Evolutionary conservation across 1,139 yeast species (phyloP).

Genomic region (Martiniozyma asiatica): DNA sequence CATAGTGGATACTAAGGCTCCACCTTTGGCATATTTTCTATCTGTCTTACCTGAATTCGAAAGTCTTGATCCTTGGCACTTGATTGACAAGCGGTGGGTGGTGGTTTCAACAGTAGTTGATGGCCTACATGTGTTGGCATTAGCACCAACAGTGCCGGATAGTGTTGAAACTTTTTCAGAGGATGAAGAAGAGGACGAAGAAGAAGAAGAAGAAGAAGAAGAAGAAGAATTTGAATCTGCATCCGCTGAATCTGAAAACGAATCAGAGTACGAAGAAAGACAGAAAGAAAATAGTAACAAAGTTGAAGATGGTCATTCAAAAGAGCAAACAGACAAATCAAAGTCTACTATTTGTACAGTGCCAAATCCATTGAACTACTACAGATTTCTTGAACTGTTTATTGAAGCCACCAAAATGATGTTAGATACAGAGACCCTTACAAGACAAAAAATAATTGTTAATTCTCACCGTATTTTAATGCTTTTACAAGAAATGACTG

Average conservation of each 20-base stretch:
- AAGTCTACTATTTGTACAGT: constrained; percentile 13
- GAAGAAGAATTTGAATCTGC: constrained; percentile 5
- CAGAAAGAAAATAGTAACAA: too few species aligned
- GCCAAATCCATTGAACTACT: constrained; percentile 39
- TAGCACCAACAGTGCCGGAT: constrained; percentile 13
- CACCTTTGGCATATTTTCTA: constrained; percentile 28
- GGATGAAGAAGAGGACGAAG: constrained; percentile 20
- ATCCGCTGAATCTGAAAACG: constrained; percentile 5
- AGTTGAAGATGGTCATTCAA: too few species aligned
- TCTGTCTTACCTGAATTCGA: constrained; percentile 11
- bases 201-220: constrained; percentile 6
- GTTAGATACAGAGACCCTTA: constrained; percentile 42
- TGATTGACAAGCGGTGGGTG: constrained; percentile 19
- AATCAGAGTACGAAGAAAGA: too few species aligned
- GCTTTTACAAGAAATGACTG: constrained; percentile 57
- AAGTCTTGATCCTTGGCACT: constrained; percentile 18
- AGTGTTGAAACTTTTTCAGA: constrained; percentile 19
- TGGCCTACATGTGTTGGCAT: constrained; percentile 14
- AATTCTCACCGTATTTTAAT: constrained; percentile 57
- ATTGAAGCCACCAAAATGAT: constrained; percentile 43
- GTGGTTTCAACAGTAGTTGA: constrained; percentile 18
- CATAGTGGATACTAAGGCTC: constrained; percentile 38
- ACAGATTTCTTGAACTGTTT: constrained; percentile 41
- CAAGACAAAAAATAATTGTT: constrained; percentile 46
- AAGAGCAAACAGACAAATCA: too few species aligned